These are phyloP conservation scores for Tetrahymena thermophila DNA, from an alignment of 73 alveolate species.

Conservation along the genomic window DNA sequence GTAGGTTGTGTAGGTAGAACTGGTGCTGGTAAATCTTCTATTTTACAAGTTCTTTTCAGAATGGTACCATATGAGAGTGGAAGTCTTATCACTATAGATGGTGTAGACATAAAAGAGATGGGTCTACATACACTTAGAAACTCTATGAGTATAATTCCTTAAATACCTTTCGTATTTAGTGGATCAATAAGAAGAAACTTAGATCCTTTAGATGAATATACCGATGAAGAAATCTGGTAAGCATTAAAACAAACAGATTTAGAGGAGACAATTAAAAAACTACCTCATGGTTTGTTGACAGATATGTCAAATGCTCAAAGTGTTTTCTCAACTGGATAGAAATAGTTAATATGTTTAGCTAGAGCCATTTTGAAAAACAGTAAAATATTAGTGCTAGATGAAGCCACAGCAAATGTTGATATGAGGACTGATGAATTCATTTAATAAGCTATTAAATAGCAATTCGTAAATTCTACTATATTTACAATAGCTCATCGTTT, in stretches of 20 bases:
- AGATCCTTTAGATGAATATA: conserved; percentile 72
- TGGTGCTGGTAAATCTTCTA: conserved; percentile 77
- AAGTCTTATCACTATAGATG: background rate
- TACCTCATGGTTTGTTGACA: conserved; percentile 7
- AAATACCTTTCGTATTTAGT: conserved; percentile 61
- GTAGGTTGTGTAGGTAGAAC: conserved; percentile 79
- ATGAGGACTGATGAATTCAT: conserved; percentile 64
- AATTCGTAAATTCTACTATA: conserved; percentile 52
- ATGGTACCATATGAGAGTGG: conserved; percentile 1
- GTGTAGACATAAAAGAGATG: background rate
- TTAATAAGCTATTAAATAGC: conserved; percentile 37
- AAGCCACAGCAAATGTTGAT: conserved; percentile 67
- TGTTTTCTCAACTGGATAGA: conserved; percentile 53
- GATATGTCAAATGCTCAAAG: conserved; percentile 47
- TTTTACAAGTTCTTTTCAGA: conserved; percentile 50
- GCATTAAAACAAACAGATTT: conserved; percentile 52
- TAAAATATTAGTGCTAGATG: conserved; percentile 63
- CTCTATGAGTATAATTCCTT: conserved; percentile 64
- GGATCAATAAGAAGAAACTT: conserved; percentile 67
- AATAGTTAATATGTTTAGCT: conserved; percentile 70
- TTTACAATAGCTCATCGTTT: conserved; percentile 65
- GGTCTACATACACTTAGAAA: conserved; percentile 70
- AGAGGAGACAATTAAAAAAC: conserved; percentile 11
- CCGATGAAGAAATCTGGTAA: conserved; percentile 47
- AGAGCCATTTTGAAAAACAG: conserved; percentile 54